These are phyloP conservation scores for Starmerella stigmatis DNA, from an alignment of 805 yeast species.

Conservation along the genomic window DNA sequence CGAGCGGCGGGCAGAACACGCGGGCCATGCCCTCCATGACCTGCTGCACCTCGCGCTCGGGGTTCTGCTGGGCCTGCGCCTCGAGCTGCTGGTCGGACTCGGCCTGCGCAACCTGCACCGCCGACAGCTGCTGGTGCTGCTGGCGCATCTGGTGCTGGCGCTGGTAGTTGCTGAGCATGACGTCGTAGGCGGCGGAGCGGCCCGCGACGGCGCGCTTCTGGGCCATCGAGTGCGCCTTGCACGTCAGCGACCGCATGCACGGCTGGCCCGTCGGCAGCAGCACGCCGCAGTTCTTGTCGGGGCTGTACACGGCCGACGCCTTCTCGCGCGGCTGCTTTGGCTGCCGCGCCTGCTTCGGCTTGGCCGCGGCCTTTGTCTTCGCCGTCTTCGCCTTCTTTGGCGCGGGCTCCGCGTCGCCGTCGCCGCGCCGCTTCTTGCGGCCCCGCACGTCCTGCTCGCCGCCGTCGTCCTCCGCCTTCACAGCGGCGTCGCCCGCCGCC, in stretches of 20 bases:
- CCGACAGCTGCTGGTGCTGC: constrained; percentile 18
- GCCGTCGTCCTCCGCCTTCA: not conserved
- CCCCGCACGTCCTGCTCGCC: not conserved
- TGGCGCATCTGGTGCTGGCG: constrained; percentile 78
- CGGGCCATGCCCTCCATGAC: constrained; percentile 81
- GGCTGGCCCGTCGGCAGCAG: constrained; percentile 86
- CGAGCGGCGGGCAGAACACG: constrained; percentile 48
- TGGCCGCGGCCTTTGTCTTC: constrained; percentile 8
- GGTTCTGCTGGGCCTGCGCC: constrained; percentile 21
- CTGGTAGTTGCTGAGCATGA: constrained; percentile 77
- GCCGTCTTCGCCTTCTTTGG: constrained; percentile 10
- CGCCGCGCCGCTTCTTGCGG: constrained; percentile 1
- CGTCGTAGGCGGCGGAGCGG: constrained; percentile 85
- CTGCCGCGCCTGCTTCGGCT: constrained; percentile 13
- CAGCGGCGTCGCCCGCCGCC: not conserved
- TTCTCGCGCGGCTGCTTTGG: constrained; percentile 41
- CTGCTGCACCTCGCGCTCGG: constrained; percentile 64
- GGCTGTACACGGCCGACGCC: constrained; percentile 39
- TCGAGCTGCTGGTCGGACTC: constrained; percentile 21
- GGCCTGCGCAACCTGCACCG: constrained; percentile 17
- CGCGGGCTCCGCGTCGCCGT: not conserved
- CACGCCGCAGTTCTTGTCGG: constrained; percentile 78
- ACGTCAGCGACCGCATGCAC: constrained; percentile 91
- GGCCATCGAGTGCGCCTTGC: constrained; percentile 98
- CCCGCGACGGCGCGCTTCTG: constrained; percentile 94